phyloP scores from a whole-genome alignment of 2,329 filamentous ascomycete species.

The Botrytis hyacinthi region DNA sequence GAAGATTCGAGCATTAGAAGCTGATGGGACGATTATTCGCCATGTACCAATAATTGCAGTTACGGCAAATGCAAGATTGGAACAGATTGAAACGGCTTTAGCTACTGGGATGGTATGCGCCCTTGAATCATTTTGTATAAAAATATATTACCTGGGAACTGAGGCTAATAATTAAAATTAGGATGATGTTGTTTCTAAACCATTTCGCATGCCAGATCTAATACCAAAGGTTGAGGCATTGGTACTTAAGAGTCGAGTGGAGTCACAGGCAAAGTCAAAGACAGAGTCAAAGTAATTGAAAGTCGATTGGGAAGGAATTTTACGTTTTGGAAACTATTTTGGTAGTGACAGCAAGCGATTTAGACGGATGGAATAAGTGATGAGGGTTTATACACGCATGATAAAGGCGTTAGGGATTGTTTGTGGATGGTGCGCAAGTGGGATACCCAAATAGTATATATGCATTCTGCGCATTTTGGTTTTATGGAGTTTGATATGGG shows the following conservation, averaged over 20 bases:
- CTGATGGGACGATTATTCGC: slow-evolving; percentile 55
- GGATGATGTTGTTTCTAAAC: slow-evolving; percentile 77
- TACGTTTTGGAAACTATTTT: neutral
- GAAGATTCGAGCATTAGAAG: slow-evolving; percentile 66
- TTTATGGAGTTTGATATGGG: neutral
- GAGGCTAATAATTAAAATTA: slow-evolving; percentile 37
- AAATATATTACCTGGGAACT: neutral
- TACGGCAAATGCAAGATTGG: slow-evolving; percentile 74
- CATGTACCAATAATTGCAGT: slow-evolving; percentile 80
- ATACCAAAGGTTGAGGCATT: slow-evolving; percentile 63
- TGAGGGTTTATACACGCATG: neutral
- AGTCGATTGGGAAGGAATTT: neutral
- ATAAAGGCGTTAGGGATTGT: slow-evolving; percentile 1
- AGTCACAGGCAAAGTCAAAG: neutral
- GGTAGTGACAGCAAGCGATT: neutral
- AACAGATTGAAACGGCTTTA: slow-evolving; percentile 71
- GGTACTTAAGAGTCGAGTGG: slow-evolving; percentile 24
- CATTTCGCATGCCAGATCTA: slow-evolving; percentile 72
- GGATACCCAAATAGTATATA: neutral
- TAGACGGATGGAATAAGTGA: neutral
- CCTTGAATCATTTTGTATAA: neutral
- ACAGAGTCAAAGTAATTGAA: neutral
- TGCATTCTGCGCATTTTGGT: slow-evolving; percentile 1
- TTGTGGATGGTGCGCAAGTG: neutral
- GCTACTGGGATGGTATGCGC: slow-evolving; percentile 66